These are phyloP conservation scores for Ceratocystis eucalypticola DNA, from an alignment of 2,329 filamentous ascomycete species.

Conservation along the genomic window DNA sequence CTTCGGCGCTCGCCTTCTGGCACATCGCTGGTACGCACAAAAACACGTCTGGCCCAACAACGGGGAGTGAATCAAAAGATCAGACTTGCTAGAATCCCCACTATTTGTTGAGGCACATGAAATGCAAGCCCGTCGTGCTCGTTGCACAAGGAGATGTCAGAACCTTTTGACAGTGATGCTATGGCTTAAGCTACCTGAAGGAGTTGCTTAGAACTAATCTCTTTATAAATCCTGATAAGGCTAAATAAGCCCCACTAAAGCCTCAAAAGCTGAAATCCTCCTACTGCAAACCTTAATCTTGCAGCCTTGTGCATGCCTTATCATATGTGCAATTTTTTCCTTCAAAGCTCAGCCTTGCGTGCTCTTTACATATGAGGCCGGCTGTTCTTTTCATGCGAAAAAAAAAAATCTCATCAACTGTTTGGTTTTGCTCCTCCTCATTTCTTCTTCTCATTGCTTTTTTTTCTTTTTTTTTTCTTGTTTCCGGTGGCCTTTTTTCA, in stretches of 20 bases:
- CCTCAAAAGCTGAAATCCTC: not conserved
- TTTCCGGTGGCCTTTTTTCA: no score
- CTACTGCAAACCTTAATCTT: not conserved
- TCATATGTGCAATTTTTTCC: not conserved
- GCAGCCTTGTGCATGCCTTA: not conserved
- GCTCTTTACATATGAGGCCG: not conserved
- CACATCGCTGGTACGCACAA: not conserved
- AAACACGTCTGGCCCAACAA: not conserved
- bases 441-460: not conserved
- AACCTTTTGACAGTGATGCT: not conserved
- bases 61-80: not conserved
- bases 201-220: no score
- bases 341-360: not conserved
- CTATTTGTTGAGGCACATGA: not conserved
- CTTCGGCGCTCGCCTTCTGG: constrained; percentile 1
- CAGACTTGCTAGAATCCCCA: not conserved
- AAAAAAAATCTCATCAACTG: no score
- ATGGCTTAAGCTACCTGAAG: no score
- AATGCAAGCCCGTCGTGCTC: not conserved
- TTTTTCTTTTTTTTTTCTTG: no score
- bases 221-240: not conserved
- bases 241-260: not conserved
- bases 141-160: constrained; percentile 2
- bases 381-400: not conserved
- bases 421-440: not conserved